These are phyloP conservation scores for Lactarius vividus DNA, from an alignment of 768 basidiomycete species.

Conservation along the genomic window DNA sequence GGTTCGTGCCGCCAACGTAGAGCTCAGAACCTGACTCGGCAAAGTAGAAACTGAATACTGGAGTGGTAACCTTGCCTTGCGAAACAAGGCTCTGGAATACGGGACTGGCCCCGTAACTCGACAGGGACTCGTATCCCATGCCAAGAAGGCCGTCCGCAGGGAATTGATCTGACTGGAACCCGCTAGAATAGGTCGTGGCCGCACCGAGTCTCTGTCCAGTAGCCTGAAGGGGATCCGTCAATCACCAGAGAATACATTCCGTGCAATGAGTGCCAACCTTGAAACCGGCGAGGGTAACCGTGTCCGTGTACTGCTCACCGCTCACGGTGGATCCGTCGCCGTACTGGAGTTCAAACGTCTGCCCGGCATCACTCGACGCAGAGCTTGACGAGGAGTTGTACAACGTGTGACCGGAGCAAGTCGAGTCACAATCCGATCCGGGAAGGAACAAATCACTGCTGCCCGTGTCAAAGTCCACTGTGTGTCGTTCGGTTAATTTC, in stretches of 20 bases:
- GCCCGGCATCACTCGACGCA: conserved; percentile 30
- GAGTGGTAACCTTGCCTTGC: conserved; percentile 35
- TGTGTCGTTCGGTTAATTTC: neutral
- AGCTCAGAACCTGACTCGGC: conserved; percentile 42
- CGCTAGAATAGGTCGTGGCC: conserved; percentile 40
- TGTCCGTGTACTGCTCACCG: conserved; percentile 44
- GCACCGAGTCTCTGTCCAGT: conserved; percentile 44
- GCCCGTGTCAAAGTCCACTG: conserved; percentile 42
- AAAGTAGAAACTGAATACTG: conserved; percentile 51
- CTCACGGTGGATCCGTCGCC: conserved; percentile 39
- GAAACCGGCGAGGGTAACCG: conserved; percentile 40
- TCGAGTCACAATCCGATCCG: conserved; percentile 30
- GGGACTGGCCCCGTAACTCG: conserved; percentile 28
- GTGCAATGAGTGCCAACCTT: conserved; percentile 19
- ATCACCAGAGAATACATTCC: neutral
- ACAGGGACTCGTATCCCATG: conserved; percentile 36
- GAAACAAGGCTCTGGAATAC: conserved; percentile 43
- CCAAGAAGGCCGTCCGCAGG: conserved; percentile 44
- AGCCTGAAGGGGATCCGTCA: conserved; percentile 31
- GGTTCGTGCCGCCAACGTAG: conserved; percentile 25
- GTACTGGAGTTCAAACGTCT: conserved; percentile 37
- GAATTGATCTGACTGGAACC: conserved; percentile 32
- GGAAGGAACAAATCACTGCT: conserved; percentile 39
- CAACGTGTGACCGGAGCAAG: conserved; percentile 30
- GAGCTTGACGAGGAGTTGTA: conserved; percentile 12